Base-by-base conservation (phyloP, 1,284 basidiomycete genomes). In the Jaminaea rosea region DNA sequence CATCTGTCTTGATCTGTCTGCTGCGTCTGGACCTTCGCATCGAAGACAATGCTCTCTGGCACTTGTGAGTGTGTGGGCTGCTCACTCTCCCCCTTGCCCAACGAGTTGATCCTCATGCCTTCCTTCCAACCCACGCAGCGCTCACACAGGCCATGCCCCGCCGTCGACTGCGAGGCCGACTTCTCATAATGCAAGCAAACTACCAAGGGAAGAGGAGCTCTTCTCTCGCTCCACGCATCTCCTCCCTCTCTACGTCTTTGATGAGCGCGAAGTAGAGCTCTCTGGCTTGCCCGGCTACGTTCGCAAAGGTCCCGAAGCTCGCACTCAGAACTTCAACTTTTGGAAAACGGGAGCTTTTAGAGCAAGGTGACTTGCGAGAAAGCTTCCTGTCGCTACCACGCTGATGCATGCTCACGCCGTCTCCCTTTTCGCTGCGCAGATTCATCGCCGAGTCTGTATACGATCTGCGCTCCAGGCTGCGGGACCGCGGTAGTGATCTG, bases 211-310 rank as follows among this genome's bases (percentile, higher is more conserved):
- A 55, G 67, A 29, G 59, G 75, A 61, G 17, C 58, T 63, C 9
- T 58, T 57, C 34, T 64, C 62, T 3, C 52, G 58, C 19, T 56
- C 69, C 29, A 78, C 77, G 8, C 76, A 79, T 50, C 74, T 81
- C 49, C 67, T 82, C 2, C 80, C 80, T 1, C 61, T 81, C 44
- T 81, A 77, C 64, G 78, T 80, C 50, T 79, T 80, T 48, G 79
- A 80, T 58, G 78, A 79, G 48, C 72, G 77, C 6, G 76, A 78
- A 56, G 65, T 81, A 50, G 80, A 81, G 55, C 70, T 80, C 17
- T 76, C 76, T 8, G 76, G 75, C 3, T 59, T 81, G n/a, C 73
- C 78, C 1, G 74, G 70, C 1, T 77, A 74, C 49, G 51, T 74
- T 28, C 52, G 67, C 9, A 51, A 73, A 52, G 65, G 74, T 9